A percentile compares a stretch with the other conserved stretches of the same genome.
Evolutionary conservation across 177 flowering plant genomes (phyloP).

Genomic region (Tripterygium wilfordii): DNA sequence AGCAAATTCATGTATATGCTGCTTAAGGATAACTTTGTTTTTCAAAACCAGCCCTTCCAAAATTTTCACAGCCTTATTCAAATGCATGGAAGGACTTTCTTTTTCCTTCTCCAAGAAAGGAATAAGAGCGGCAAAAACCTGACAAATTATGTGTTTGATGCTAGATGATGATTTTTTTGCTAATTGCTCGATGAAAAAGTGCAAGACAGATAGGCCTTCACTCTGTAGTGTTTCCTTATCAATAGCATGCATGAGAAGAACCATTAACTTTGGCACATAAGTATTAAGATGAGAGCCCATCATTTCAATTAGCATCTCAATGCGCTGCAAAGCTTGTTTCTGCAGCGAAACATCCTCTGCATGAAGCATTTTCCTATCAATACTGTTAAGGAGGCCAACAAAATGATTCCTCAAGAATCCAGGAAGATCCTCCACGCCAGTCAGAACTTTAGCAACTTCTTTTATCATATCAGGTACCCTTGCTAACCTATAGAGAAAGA

Average conservation of each 20-base stretch:
- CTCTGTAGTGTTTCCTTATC: constrained; percentile 70
- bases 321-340: constrained; percentile 83
- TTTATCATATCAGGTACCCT: constrained; percentile 79
- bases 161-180: constrained; percentile 77
- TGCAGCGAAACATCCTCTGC: constrained; percentile 63
- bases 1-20: constrained; percentile 84
- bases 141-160: constrained; percentile 81
- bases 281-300: constrained; percentile 91
- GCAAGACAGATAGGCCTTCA: constrained; percentile 83
- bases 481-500: constrained; percentile 42
- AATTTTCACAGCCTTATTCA: constrained; percentile 69
- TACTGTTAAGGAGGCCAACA: constrained; percentile 94
- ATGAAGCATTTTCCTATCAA: constrained; percentile 94
- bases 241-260: constrained; percentile 93
- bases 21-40: constrained; percentile 58
- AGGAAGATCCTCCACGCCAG: constrained; percentile 80
- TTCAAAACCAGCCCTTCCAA: constrained; percentile 84
- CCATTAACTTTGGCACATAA: constrained; percentile 97
- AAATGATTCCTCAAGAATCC: constrained; percentile 85
- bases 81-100: constrained; percentile 52
- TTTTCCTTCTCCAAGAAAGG: constrained; percentile 79
- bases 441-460: constrained; percentile 77
- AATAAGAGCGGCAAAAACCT: constrained; percentile 91
- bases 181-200: constrained; percentile 70
- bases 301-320: constrained; percentile 82